Evolutionary conservation across 2,329 filamentous ascomycete genomes (phyloP), one percentile per base, ranked within the genome.

Genomic region (Hysterium pulicare): DNA sequence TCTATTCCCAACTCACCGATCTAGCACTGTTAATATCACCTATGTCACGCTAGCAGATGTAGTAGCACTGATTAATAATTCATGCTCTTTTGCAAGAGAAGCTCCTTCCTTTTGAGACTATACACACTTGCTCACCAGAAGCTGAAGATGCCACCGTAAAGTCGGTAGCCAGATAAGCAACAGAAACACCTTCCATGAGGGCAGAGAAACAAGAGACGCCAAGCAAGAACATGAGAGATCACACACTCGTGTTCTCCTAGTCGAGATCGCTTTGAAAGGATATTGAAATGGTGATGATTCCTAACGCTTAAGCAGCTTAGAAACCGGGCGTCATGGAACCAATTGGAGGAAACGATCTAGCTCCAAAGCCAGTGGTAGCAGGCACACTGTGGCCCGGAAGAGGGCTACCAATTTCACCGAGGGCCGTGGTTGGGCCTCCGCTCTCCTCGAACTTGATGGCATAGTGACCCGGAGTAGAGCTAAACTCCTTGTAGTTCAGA

Each of bases 401-500:
- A 9, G 72, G 72, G 47, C 70, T 73, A 22, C 72, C 72, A 53
- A 75, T 74, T 59, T 73, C 71, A 33, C 72, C 72, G 22, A 73
- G 50, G 4, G 64, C 58, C 8, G 58, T 47, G 2, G 57, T 58
- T 22, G 53, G 52, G n/a, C 46, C 54, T 30, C 54, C 50, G 28
- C 48, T 44, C 21, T 67, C 64, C 38, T 70, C 67, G 51, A 70
- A 74, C 49, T 69, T 73, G 51, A 75, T 70, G 3, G 66, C 61
- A 30, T 69, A 59, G 13, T 53, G 54, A 6, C 59, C 59, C n/a
- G 47, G 48, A 15, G 33, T 41, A 24, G 46, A 50, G 3, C 67
- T 71, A 37, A 81, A 77, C 30, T 76, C 74, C 47, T 77, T 78
- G 49, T 86, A 76, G 24, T 86, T 82, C 59, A 98, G 94, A 20